Evolutionary conservation across 352 stramenopile genomes (phyloP), one percentile per base, ranked within the genome.

Genomic region (Globisporangium middletonii): DNA sequence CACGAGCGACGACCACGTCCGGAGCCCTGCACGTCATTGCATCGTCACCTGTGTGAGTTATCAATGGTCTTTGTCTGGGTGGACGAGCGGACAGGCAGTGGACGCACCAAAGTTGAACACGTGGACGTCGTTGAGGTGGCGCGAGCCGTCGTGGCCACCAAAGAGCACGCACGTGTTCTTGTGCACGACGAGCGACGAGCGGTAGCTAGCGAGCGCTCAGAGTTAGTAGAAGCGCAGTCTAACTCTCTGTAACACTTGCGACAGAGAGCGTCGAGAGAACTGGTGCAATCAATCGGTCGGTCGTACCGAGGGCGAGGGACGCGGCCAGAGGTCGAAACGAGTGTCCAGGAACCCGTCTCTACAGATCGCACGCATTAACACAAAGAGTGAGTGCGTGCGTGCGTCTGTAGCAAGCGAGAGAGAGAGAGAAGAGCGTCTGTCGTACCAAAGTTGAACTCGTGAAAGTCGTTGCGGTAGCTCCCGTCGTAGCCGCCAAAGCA

Each of bases 91-190:
- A 16, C n/a, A 13, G 1, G 18, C 13, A 13, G 2, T 2, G 12
- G 23, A 8, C 65, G 15, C 65, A 79, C 91, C 77, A 62, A 99
- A 98, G 66, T 99, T 92, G 75, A 98, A 99, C 1, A 98, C 75
- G 71, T 98, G 91, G 4, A 98, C 94, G 67, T 99, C 96, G 48
- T 97, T 97, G 19, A 99, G 77, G 67, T 99, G 96, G n/a, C 95
- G 74, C 19, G 94, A 98, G 0, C 97, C 97, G 68, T 99, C 96
- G 71, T 99, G 96, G 1, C 97, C 97, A 15, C 96, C 96, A 77
- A 98, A 99, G 7, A 99, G 72, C 63, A 98, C 74, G 55, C 82
- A 97, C 59, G 94, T 98, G 63, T 86, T 85, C 55, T 97, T 97
- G 65, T 94, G 77, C 61, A 97, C 82, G 7, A 97, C 89, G 51